A percentile compares a stretch with the other conserved stretches of the same genome.
Evolutionary conservation across 2,329 filamentous ascomycete species (phyloP).

Genomic region (Exophiala oligosperma): DNA sequence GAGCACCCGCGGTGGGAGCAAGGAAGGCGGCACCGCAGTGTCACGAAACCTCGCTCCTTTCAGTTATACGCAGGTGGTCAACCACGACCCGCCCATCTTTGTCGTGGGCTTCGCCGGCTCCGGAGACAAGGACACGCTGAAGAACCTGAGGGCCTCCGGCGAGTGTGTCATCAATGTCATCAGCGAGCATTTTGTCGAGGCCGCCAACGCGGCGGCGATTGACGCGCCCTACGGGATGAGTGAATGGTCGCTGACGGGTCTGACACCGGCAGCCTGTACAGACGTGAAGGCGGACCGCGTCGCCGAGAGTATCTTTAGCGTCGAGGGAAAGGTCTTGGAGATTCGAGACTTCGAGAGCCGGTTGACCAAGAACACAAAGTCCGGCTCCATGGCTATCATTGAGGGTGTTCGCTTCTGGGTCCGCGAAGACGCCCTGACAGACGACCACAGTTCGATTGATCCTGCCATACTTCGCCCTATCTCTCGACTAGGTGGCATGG

Average conservation of each 20-base stretch:
- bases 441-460: slow-evolving; percentile 71
- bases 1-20: slow-evolving; percentile 49
- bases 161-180: slow-evolving; percentile 89
- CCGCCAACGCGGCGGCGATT: slow-evolving; percentile 74
- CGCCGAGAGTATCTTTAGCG: slow-evolving; percentile 75
- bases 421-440: slow-evolving; percentile 80
- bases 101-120: slow-evolving; percentile 60
- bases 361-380: slow-evolving; percentile 63
- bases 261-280: slow-evolving; percentile 66
- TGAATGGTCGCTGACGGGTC: slow-evolving; percentile 76
- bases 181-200: slow-evolving; percentile 79
- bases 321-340: slow-evolving; percentile 77
- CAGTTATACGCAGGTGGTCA: slow-evolving; percentile 79
- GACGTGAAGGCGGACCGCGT: slow-evolving; percentile 72
- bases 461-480: slow-evolving; percentile 70
- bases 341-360: slow-evolving; percentile 67
- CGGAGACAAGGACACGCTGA: slow-evolving; percentile 73
- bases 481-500: slow-evolving; percentile 75
- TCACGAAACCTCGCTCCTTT: slow-evolving; percentile 81
- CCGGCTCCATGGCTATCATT: slow-evolving; percentile 70
- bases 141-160: slow-evolving; percentile 67
- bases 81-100: slow-evolving; percentile 84
- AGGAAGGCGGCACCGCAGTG: slow-evolving; percentile 52
- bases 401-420: slow-evolving; percentile 89
- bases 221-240: slow-evolving; percentile 70